Conservation (phyloP, 2,329 filamentous ascomycete genomes). For the Myriosclerotinia scirpicola region DNA sequence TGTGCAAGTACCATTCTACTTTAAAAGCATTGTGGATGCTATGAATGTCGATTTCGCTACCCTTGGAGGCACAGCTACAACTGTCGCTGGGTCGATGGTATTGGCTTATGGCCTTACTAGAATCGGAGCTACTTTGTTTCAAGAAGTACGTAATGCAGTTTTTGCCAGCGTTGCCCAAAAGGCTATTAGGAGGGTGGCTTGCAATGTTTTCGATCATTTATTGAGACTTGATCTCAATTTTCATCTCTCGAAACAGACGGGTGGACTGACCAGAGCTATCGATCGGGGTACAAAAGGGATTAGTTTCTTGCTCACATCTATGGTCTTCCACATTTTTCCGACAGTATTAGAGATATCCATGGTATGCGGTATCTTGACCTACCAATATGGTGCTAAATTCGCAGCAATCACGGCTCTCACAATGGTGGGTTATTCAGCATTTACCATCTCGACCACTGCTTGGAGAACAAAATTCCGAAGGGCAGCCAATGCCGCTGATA, state of each 20-base stretch:
- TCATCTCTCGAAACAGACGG: constrained; percentile 91
- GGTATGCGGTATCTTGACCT: constrained; percentile 95
- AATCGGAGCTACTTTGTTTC: constrained; percentile 84
- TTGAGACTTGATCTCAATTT: constrained; percentile 88
- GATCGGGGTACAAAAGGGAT: constrained; percentile 98
- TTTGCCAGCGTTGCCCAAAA: constrained; percentile 98
- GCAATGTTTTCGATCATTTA: constrained; percentile 89
- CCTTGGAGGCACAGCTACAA: constrained; percentile 82
- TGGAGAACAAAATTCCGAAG: constrained; percentile 97
- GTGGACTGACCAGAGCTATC: constrained; percentile 88
- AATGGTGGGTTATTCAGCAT: constrained; percentile 93
- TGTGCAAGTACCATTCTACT: constrained; percentile 98
- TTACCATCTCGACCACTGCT: constrained; percentile 93
- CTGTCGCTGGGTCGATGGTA: constrained; percentile 89
- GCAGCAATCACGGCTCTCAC: constrained; percentile 86
- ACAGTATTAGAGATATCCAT: constrained; percentile 91
- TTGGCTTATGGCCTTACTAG: constrained; percentile 87
- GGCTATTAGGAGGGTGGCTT: constrained; percentile 85
- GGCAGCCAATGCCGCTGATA: constrained; percentile 94
- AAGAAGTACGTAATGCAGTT: constrained; percentile 91
- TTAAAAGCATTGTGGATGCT: constrained; percentile 94
- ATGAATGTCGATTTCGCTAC: constrained; percentile 96
- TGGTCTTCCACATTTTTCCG: constrained; percentile 96
- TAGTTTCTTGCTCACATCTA: constrained; percentile 92
- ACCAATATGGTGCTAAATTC: constrained; percentile 90